Evolutionary conservation across 768 basidiomycete species (phyloP), one percentile per base, ranked within the genome.

Genomic region (Candolleomyces aberdarensis): DNA sequence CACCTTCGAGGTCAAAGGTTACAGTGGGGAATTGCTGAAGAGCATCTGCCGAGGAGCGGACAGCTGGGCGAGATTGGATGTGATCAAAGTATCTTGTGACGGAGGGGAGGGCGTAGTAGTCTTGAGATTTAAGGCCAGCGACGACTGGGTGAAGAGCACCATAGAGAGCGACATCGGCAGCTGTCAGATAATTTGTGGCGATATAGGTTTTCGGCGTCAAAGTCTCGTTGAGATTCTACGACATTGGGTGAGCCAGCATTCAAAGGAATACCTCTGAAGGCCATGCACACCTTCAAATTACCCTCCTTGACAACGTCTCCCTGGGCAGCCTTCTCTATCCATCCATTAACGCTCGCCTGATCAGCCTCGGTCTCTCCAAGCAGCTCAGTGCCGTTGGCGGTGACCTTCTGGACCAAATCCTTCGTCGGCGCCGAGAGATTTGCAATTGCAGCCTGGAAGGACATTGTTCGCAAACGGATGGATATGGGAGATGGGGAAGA

Each of bases 21-120:
- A 97, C 79, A 5, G 79, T 62, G 14, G 80, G 73, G 67, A 88
- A 88, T 3, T 80, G 62, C 83, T 82, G 84, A 83, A 86, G 9
- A 83, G 84, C 22, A 72, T 76, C 49, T 71, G 73, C 62, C 77
- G 76, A 69, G 85, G 85, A 8, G 82, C 81, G 56, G 69, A 68
- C n/a, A 75, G 67, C 39, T 84, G 74, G 62, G 80, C 77, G 9
- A 68, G 65, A 62, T 86, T 85, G 10, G 80, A 83, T 83, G 74
- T 98, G 94, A 74, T 96, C 91, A 71, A 98, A 96, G 80, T 96
- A 98, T 49, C 97, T 91, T 46, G 91, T 91, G 43, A 98, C 72
- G 20, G 92, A 83, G 5, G 96, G 94, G 58, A 86, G 83, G 17
- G 87, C 76, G 71, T 92, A 88, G 77, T 92, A 89, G 70, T 91